A percentile compares a stretch with the other conserved stretches of the same genome.
These are phyloP conservation scores for Colletotrichum sublineola DNA, from an alignment of 2,329 filamentous ascomycete genomes.

Conservation along the genomic window DNA sequence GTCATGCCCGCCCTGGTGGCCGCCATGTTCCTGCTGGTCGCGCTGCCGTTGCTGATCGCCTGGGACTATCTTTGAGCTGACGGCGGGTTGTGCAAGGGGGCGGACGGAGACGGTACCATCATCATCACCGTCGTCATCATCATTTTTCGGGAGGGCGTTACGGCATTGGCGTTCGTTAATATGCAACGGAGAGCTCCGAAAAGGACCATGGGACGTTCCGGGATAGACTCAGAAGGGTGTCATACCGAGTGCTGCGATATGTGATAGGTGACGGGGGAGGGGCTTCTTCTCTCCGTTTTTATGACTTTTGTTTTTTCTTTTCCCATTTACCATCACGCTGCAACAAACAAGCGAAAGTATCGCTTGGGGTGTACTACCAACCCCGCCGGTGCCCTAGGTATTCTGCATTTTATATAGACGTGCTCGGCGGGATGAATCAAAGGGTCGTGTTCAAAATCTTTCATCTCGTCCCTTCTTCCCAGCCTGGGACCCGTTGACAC, in stretches of 20 bases:
- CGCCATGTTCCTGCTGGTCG: constrained; percentile 25
- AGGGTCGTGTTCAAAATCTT: neutral
- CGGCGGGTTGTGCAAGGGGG: neutral
- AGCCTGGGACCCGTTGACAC: neutral
- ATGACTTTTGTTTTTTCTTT: neutral
- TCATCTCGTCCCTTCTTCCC: neutral
- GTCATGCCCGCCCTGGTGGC: constrained; percentile 34
- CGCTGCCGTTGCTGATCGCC: constrained; percentile 31
- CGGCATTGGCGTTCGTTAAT: neutral
- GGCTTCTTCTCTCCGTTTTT: neutral
- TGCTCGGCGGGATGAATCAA: neutral
- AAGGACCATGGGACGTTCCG: neutral
- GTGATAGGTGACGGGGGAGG: neutral
- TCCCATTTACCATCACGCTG: neutral
- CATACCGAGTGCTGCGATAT: constrained; percentile 8
- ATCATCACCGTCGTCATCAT: neutral
- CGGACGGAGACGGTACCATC: neutral
- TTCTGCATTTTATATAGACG: neutral
- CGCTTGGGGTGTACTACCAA: neutral
- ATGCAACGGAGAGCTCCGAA: neutral
- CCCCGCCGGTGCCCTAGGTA: neutral
- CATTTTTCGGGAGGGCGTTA: neutral
- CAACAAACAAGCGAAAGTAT: constrained; percentile 17
- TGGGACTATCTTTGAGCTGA: constrained; percentile 24
- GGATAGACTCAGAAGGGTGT: neutral